Evolutionary conservation across 2,329 filamentous ascomycete genomes (phyloP).

Genomic region (Karstenula rhodostoma): DNA sequence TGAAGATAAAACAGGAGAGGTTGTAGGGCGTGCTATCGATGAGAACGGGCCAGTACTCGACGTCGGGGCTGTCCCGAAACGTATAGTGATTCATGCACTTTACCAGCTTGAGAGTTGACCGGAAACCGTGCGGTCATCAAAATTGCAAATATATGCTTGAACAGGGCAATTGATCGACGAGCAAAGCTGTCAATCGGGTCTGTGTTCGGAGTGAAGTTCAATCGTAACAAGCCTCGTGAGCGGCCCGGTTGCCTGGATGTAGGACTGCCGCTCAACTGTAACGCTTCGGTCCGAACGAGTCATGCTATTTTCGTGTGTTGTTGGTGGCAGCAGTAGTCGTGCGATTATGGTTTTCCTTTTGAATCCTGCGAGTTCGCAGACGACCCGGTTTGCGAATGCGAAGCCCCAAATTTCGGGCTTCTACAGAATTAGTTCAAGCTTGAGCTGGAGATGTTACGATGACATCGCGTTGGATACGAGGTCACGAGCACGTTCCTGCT

Average conservation of each 20-base stretch:
- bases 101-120: background rate
- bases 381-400: background rate
- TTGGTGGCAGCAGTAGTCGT: background rate
- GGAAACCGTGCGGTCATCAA: background rate
- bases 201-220: no score
- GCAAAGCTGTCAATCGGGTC: background rate
- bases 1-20: background rate
- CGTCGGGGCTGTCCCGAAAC: background rate
- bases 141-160: background rate
- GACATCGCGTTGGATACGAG: slow-evolving; percentile 15
- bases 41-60: background rate
- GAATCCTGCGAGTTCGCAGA: background rate
- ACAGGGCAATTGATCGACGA: background rate
- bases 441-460: background rate
- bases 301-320: background rate
- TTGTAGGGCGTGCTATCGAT: background rate
- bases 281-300: background rate
- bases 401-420: background rate
- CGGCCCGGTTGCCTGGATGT: no score
- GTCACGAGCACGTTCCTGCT: slow-evolving; percentile 9
- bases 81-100: background rate
- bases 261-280: background rate
- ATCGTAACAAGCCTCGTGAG: no score
- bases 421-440: background rate
- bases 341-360: slow-evolving; percentile 3